These are phyloP conservation scores for Fonsecaea erecta DNA, from an alignment of 2,329 filamentous ascomycete species.

Conservation along the genomic window DNA sequence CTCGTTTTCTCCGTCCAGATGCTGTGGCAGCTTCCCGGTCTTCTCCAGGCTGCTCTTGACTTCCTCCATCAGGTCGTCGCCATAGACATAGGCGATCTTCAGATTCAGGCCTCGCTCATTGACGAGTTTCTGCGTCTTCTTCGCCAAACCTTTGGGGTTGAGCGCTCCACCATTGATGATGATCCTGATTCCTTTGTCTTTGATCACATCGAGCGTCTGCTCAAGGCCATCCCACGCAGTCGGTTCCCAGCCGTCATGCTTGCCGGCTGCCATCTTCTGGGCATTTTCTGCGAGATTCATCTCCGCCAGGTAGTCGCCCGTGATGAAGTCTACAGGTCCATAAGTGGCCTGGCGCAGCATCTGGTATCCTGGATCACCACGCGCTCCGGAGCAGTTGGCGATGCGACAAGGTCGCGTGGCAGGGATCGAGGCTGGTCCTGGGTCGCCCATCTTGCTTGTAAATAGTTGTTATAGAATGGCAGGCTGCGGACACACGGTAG, in stretches of 20 bases:
- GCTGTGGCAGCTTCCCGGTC: slow-evolving; percentile 43
- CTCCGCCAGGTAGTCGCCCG: slow-evolving; percentile 58
- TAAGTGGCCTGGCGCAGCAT: slow-evolving; percentile 46
- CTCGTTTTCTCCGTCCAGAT: slow-evolving; percentile 50
- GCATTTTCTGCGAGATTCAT: slow-evolving; percentile 54
- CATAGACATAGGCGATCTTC: slow-evolving; percentile 52
- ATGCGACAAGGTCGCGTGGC: slow-evolving; percentile 40
- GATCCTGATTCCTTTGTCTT: slow-evolving; percentile 58
- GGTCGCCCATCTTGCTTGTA: slow-evolving; percentile 29
- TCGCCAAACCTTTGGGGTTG: slow-evolving; percentile 59
- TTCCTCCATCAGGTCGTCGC: slow-evolving; percentile 50
- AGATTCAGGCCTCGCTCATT: slow-evolving; percentile 44
- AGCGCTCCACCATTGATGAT: slow-evolving; percentile 62
- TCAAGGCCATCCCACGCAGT: slow-evolving; percentile 57
- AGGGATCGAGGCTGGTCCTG: slow-evolving; percentile 11
- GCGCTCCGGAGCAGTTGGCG: slow-evolving; percentile 45
- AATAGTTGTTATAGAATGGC: neutral
- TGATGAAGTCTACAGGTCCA: slow-evolving; percentile 57
- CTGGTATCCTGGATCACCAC: slow-evolving; percentile 44
- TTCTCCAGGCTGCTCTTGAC: slow-evolving; percentile 44
- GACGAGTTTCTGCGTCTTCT: slow-evolving; percentile 45
- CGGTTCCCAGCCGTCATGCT: slow-evolving; percentile 52
- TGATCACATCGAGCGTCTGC: slow-evolving; percentile 52
- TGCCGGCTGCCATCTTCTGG: slow-evolving; percentile 46
- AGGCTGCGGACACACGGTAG: neutral